Percentiles rank a stretch among this genome's conserved stretches.
Evolutionary conservation across 768 basidiomycete genomes (phyloP).

Genomic region (Suillus fuscotomentosus): DNA sequence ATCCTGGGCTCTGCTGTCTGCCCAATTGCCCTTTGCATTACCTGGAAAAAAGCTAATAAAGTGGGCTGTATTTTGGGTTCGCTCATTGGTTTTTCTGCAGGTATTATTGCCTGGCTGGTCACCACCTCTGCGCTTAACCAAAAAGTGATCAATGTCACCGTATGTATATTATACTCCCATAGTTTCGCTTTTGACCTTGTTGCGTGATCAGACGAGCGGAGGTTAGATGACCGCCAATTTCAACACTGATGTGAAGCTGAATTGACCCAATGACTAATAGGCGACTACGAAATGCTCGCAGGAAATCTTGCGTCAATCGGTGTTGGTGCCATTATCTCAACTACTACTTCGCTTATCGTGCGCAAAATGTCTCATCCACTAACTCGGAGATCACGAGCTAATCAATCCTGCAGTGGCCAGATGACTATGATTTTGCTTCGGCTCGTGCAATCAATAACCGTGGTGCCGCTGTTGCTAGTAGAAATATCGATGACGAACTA

Average conservation of each 20-base stretch:
- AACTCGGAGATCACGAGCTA: not conserved
- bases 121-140: slow-evolving; percentile 70
- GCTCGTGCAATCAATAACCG: slow-evolving; percentile 73
- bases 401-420: slow-evolving; percentile 58
- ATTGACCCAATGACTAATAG: slow-evolving; percentile 14
- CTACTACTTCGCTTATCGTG: slow-evolving; percentile 62
- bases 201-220: slow-evolving; percentile 41
- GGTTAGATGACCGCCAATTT: slow-evolving; percentile 38
- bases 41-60: slow-evolving; percentile 85
- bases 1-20: slow-evolving; percentile 83
- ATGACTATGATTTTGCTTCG: slow-evolving; percentile 75
- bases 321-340: slow-evolving; percentile 75
- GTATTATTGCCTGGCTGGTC: slow-evolving; percentile 82
- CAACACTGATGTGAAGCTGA: slow-evolving; percentile 1
- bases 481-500: slow-evolving; percentile 14
- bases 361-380: slow-evolving; percentile 17
- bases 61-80: slow-evolving; percentile 77
- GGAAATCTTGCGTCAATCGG: slow-evolving; percentile 88
- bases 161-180: slow-evolving; percentile 29
- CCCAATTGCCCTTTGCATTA: slow-evolving; percentile 82
- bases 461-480: slow-evolving; percentile 3
- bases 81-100: slow-evolving; percentile 64
- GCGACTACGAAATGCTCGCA: slow-evolving; percentile 74
- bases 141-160: slow-evolving; percentile 68
- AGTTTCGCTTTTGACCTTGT: not conserved